Conservation (phyloP, 169 alveolate genomes). For the Plasmodium knowlesi region DNA sequence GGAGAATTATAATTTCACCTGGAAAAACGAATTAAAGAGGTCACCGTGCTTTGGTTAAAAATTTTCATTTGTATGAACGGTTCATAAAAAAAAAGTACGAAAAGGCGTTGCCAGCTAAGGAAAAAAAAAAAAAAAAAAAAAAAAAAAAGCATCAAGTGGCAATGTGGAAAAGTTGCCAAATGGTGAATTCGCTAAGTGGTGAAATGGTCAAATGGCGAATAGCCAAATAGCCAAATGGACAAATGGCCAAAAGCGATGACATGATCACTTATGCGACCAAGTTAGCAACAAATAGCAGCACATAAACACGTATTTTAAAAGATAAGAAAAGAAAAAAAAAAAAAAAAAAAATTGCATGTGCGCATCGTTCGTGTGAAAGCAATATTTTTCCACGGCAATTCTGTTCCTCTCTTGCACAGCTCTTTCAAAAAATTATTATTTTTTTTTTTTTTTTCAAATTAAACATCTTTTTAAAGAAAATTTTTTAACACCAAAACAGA, state of each 20-base stretch:
- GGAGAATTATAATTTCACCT: background rate
- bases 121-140: slow-evolving; percentile 20
- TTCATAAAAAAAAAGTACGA: background rate
- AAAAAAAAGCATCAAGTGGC: background rate
- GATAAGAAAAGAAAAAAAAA: slow-evolving; percentile 21
- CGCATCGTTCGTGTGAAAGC: background rate
- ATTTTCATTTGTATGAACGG: slow-evolving; percentile 25
- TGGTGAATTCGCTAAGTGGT: background rate
- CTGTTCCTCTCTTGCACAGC: background rate
- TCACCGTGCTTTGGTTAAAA: background rate
- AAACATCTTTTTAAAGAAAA: background rate
- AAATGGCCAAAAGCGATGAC: background rate
- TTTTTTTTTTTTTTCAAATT: background rate
- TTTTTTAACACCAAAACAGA: background rate
- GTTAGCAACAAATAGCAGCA: background rate
- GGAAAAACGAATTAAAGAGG: background rate
- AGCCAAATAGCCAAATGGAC: background rate
- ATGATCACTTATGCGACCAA: background rate
- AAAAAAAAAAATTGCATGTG: slow-evolving; percentile 24
- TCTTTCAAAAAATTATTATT: background rate
- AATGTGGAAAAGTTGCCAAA: background rate
- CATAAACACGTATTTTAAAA: background rate
- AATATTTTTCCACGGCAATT: background rate
- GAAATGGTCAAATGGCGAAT: background rate
- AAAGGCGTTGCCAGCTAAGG: slow-evolving; percentile 7